phyloP scores from a whole-genome alignment of 2,329 filamentous ascomycete genomes.

The Trichoderma sp. region DNA sequence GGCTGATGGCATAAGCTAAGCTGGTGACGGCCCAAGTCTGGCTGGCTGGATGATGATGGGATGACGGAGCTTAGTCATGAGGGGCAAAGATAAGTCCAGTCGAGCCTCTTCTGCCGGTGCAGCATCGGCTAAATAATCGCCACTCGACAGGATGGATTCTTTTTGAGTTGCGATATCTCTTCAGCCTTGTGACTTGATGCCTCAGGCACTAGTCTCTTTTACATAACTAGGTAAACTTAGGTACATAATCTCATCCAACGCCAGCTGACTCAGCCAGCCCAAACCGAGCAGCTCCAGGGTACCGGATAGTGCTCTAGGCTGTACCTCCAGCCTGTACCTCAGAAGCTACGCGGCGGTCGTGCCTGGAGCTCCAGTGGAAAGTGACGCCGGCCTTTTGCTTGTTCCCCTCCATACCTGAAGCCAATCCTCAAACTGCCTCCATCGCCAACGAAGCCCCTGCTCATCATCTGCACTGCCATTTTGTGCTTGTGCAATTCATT shows the following conservation, averaged over 20 bases:
- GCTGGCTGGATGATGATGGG: conserved; percentile 9
- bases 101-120: not conserved
- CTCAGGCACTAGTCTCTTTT: conserved; percentile 33
- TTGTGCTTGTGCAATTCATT: not conserved
- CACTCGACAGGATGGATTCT: not conserved
- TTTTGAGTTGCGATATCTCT: not conserved
- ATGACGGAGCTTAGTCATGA: conserved; percentile 23
- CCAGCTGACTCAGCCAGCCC: not conserved
- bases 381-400: conserved; percentile 24
- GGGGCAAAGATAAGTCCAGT: conserved; percentile 4
- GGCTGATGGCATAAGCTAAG: not conserved
- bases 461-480: not conserved
- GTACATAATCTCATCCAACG: not conserved
- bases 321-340: not conserved
- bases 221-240: too few relatives aligned
- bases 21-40: conserved; percentile 8
- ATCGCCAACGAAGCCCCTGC: not conserved
- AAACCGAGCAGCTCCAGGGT: conserved; percentile 10
- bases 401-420: conserved; percentile 1
- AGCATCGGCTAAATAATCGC: conserved; percentile 4
- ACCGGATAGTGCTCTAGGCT: not conserved
- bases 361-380: conserved; percentile 46
- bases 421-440: not conserved
- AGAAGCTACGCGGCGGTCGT: conserved; percentile 42
- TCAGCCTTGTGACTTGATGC: conserved; percentile 24